A percentile compares a stretch with the other conserved stretches of the same genome.
Conservation (phyloP, 345 rosid genomes). For the Hibiscus mutabilis region DNA sequence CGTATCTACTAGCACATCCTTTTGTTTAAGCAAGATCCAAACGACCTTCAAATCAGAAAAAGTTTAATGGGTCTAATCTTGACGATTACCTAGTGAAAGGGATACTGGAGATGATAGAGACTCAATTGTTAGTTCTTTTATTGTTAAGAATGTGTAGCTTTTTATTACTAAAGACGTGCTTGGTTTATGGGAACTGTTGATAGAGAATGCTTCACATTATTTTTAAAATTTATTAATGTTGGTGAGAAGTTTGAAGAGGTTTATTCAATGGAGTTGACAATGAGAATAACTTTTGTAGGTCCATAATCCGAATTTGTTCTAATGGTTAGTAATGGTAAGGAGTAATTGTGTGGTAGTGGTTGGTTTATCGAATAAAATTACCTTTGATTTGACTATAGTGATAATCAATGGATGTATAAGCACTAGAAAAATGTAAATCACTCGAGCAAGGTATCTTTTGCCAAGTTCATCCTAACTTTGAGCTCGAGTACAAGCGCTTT, state of each 20-base stretch:
- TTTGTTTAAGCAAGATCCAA: neutral
- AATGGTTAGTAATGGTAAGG: neutral
- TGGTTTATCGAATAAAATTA: neutral
- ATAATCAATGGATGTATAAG: neutral
- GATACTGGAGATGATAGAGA: neutral
- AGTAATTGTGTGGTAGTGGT: neutral
- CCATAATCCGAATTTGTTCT: neutral
- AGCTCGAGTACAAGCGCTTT: no score
- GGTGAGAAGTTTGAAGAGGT: neutral
- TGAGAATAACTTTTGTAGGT: neutral
- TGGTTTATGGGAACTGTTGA: neutral
- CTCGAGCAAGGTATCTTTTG: no score
- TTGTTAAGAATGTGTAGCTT: neutral
- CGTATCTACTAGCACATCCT: neutral
- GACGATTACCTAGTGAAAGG: neutral
- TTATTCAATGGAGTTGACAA: neutral
- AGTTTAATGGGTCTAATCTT: neutral
- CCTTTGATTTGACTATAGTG: neutral
- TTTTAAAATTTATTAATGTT: neutral
- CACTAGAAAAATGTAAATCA: neutral
- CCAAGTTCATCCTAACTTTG: no score
- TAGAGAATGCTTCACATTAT: neutral
- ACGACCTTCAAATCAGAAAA: neutral
- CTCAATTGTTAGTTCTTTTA: neutral
- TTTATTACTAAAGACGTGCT: neutral